Evolutionary conservation across 2,329 filamentous ascomycete genomes (phyloP), one percentile per base, ranked within the genome.

Genomic region (Aspergillus candidus): DNA sequence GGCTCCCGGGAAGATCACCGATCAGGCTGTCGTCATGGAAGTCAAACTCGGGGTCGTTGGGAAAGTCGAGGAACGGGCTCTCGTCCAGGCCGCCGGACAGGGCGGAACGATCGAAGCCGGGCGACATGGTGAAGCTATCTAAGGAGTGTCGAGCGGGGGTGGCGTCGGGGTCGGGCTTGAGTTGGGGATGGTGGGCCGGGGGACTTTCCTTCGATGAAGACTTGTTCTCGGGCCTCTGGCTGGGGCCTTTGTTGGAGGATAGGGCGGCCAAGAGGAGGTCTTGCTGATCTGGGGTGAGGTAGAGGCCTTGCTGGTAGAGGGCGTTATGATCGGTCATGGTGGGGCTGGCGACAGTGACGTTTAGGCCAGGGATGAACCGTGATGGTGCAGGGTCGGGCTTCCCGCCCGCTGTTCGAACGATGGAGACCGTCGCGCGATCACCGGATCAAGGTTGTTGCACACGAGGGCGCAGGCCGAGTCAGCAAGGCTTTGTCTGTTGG

Each of bases 51-150:
- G 88, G 82, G 37, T 86, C 83, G 52, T 86, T 83, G 53, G 86
- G 82, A 57, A 89, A 93, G 61, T 95, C 88, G 46, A 94, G 75
- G 59, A 83, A 90, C 0, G 90, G 88, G 51, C 85, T 93, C 38
- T 89, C 85, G 29, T 88, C 76, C 43, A 79, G 63, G 18, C 71
- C 68, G 33, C 68, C 71, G 12, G 69, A 66, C 45, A 67, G 60
- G 46, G 72, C 46, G 14, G 52, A 41, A 11, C 57, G 57, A 35
- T 69, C 59, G 39, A 66, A 65, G 2, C 59, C 49, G 5, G 61
- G 59, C 38, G 62, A 59, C n/a, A 53, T 54, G 38, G 55, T 64
- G 34, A 56, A 53, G 32, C 75, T 72, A 50, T 56, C 55, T 4
- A 56, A 79, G 64, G 40, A 77, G 67, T 42, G 62, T 61, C 40